Percentiles rank a stretch among this genome's conserved stretches.
Evolutionary conservation across 1,284 basidiomycete species (phyloP).

Genomic region (Amylostereum chailletii): DNA sequence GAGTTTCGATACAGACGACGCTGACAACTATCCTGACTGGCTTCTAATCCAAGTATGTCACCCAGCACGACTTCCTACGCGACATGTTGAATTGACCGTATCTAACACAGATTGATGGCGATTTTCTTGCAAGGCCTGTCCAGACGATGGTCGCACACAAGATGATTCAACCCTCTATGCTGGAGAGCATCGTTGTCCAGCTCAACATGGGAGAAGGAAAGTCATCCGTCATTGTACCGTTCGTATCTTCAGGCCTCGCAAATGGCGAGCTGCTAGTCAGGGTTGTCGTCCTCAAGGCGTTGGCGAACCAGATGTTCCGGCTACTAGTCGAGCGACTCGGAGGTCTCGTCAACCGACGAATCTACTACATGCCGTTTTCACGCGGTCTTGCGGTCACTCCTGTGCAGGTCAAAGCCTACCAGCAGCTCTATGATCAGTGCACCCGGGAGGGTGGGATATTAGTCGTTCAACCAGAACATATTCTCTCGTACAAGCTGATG

Average conservation of each 20-base stretch:
- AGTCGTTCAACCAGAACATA: constrained; percentile 43
- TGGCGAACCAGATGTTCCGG: constrained; percentile 37
- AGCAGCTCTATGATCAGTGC: constrained; percentile 28
- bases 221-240: constrained; percentile 43
- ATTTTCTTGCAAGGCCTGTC: constrained; percentile 30
- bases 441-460: constrained; percentile 30
- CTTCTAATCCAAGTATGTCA: constrained; percentile 31
- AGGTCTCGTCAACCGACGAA: constrained; percentile 34
- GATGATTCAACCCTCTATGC: constrained; percentile 35
- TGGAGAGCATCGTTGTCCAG: constrained; percentile 33
- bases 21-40: constrained; percentile 29
- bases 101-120: constrained; percentile 30
- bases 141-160: constrained; percentile 33
- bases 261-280: constrained; percentile 34
- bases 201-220: constrained; percentile 58
- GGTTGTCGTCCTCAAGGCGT: constrained; percentile 36
- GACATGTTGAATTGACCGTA: too few relatives aligned
- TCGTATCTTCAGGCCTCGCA: constrained; percentile 30
- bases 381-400: constrained; percentile 23
- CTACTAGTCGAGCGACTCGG: constrained; percentile 33
- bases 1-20: constrained; percentile 9
- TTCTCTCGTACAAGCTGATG: constrained; percentile 41
- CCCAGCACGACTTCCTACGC: too few relatives aligned
- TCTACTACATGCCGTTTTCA: constrained; percentile 42
- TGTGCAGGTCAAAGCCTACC: constrained; percentile 16